These are phyloP conservation scores for Tetrapisispora phaffii DNA, from an alignment of 805 yeast genomes.

Conservation along the genomic window DNA sequence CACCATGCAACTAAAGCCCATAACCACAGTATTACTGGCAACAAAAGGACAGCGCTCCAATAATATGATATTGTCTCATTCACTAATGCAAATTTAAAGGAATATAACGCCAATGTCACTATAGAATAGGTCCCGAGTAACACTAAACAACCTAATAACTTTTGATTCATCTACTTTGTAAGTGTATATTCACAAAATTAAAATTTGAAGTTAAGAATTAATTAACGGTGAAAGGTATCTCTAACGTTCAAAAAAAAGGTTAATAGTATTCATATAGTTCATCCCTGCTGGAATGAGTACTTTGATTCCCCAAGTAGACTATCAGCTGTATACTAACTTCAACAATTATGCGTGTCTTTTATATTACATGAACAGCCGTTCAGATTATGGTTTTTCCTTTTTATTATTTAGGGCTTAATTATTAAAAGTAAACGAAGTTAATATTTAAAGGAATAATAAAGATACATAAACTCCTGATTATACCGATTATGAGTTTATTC, in stretches of 20 bases:
- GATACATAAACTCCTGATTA: too few species aligned
- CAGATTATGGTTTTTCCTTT: neutral
- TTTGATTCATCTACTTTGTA: slow-evolving; percentile 11
- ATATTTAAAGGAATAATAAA: neutral
- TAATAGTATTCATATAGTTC: too few species aligned
- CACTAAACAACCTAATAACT: slow-evolving; percentile 10
- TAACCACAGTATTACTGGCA: slow-evolving; percentile 26
- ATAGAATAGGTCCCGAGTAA: slow-evolving; percentile 15
- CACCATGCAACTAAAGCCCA: slow-evolving; percentile 30
- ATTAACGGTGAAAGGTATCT: too few species aligned
- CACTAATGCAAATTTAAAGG: slow-evolving; percentile 9
- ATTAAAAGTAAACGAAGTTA: neutral
- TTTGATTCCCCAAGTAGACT: too few species aligned
- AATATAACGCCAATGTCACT: slow-evolving; percentile 6
- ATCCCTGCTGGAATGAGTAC: too few species aligned
- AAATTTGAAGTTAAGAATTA: too few species aligned
- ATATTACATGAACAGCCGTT: neutral
- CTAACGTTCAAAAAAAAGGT: neutral
- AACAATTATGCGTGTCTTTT: too few species aligned
- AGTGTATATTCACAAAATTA: neutral
- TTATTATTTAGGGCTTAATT: neutral
- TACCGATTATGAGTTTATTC: too few species aligned
- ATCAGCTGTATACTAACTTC: too few species aligned
- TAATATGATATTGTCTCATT: slow-evolving; percentile 14
- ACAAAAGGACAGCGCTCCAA: slow-evolving; percentile 22